Conservation (phyloP, 139 green algal species). For the Tetraselmis striata region DNA sequence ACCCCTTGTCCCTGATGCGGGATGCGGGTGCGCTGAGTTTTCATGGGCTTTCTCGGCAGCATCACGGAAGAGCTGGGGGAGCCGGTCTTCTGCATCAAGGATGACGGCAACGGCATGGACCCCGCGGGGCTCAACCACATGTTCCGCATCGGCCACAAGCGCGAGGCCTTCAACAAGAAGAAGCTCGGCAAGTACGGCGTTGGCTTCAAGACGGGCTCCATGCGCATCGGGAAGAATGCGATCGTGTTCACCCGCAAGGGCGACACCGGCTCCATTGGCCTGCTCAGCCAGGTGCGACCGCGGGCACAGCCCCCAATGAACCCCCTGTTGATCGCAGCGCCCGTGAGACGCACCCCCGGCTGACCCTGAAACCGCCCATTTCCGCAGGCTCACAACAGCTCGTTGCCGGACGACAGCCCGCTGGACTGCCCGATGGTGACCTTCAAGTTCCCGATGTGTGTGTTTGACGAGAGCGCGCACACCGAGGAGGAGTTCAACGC, state of each 20-base stretch:
- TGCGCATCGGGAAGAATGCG: constrained; percentile 28
- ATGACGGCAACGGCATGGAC: constrained; percentile 26
- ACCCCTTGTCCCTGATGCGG: no score
- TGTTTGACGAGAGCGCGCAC: not conserved
- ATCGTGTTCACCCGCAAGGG: constrained; percentile 23
- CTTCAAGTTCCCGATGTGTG: not conserved
- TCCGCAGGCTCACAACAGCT: not conserved
- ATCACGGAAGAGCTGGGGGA: constrained; percentile 14
- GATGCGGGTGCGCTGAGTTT: no score
- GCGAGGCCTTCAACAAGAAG: constrained; percentile 14
- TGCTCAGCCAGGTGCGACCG: constrained; percentile 14
- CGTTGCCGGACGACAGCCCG: not conserved
- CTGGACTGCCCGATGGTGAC: not conserved
- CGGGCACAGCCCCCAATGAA: no score
- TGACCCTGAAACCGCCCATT: no score
- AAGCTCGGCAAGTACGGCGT: constrained; percentile 31
- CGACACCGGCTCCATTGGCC: constrained; percentile 4
- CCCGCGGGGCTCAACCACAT: constrained; percentile 11
- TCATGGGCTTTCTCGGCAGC: no score
- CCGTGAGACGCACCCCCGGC: no score
- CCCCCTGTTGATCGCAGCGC: no score
- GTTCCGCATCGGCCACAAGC: constrained; percentile 19
- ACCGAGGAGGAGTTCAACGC: not conserved
- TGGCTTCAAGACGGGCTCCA: constrained; percentile 36
- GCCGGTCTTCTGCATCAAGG: constrained; percentile 15